A percentile compares a stretch with the other conserved stretches of the same genome.
Conservation (phyloP, 106 monocot species). For the Ottelia alismoides region DNA sequence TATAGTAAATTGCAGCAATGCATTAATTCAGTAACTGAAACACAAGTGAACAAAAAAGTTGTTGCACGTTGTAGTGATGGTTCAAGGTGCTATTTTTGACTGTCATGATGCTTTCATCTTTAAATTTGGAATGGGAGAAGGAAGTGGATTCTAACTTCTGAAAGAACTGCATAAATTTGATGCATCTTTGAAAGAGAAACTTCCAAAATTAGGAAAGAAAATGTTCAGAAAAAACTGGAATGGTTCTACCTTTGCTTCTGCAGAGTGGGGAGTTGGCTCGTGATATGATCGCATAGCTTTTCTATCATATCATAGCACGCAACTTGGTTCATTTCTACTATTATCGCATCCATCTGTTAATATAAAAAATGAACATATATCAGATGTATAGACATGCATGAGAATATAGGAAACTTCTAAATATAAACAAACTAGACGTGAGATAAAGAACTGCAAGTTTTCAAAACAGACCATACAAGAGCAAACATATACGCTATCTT, state of each 20-base stretch:
- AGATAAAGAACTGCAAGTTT: no score
- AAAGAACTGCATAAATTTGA: no score
- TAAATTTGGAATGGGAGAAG: background rate
- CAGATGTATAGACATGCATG: background rate
- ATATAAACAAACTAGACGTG: no score
- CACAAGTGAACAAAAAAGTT: no score
- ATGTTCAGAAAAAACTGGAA: background rate
- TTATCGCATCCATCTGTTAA: conserved; percentile 58
- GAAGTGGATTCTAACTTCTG: no score
- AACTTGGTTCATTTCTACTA: conserved; percentile 45
- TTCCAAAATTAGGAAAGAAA: background rate
- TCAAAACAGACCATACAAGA: no score
- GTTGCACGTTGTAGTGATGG: no score
- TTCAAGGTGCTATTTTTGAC: no score
- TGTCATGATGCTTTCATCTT: background rate
- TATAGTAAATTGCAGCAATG: background rate
- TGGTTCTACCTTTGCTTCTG: conserved; percentile 52
- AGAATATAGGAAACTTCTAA: background rate
- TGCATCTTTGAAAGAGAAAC: no score
- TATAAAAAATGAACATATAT: background rate
- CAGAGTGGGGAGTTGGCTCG: conserved; percentile 29
- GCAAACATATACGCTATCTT: no score
- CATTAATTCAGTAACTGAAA: no score
- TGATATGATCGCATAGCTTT: conserved; percentile 33
- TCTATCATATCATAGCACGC: conserved; percentile 76